phyloP scores from a whole-genome alignment of 495 filamentous ascomycete species.

The Recurvomyces mirabilis region DNA sequence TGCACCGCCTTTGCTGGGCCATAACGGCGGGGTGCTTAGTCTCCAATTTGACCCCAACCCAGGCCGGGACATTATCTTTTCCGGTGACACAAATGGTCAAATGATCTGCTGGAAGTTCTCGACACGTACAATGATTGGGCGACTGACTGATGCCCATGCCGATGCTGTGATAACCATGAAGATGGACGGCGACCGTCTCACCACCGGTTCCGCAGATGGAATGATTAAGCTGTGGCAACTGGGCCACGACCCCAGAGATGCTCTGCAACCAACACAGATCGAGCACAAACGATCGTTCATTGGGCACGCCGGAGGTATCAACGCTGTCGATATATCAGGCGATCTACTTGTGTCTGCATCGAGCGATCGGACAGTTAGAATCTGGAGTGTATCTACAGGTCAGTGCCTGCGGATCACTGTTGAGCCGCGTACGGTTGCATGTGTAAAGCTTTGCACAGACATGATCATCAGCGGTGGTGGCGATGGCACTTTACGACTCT shows the following conservation, averaged over 20 bases:
- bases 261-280: background rate
- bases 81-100: constrained; percentile 77
- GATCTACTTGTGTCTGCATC: background rate
- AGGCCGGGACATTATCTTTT: constrained; percentile 77
- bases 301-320: background rate
- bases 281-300: background rate
- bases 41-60: constrained; percentile 84
- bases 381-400: background rate
- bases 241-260: background rate
- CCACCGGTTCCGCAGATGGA: background rate
- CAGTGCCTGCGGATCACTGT: background rate
- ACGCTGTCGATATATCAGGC: background rate
- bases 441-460: background rate
- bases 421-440: background rate
- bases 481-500: background rate
- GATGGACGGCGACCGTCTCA: background rate
- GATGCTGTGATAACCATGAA: background rate
- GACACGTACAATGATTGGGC: background rate
- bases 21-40: constrained; percentile 77
- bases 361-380: background rate
- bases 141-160: background rate
- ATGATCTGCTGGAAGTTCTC: constrained; percentile 88
- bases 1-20: constrained; percentile 56
- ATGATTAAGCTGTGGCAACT: background rate
- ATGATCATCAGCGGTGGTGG: background rate